Conservation (phyloP, 176 grass and related monocot species). For the Panicum miliaceum region DNA sequence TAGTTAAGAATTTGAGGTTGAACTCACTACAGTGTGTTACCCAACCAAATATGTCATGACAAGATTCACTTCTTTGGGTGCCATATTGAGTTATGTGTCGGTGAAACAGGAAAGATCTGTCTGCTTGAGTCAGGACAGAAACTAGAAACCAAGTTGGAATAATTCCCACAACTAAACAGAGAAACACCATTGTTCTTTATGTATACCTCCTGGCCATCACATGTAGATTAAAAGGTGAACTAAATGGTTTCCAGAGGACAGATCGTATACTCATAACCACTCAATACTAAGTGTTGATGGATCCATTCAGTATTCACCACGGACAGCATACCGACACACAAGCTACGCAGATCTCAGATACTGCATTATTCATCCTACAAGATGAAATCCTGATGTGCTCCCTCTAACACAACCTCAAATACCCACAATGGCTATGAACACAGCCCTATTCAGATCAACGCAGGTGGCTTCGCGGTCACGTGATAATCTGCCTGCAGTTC, state of each 20-base stretch:
- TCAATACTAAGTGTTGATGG: background rate
- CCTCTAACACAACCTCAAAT: background rate
- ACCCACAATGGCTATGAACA: background rate
- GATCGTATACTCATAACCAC: background rate
- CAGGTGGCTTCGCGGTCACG: background rate
- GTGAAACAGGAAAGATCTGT: background rate
- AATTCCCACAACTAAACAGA: background rate
- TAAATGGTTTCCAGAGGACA: background rate
- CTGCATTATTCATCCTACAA: background rate
- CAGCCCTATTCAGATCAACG: background rate
- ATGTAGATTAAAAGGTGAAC: background rate
- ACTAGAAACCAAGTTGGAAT: background rate
- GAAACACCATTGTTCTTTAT: background rate
- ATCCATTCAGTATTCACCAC: background rate
- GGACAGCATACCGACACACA: background rate
- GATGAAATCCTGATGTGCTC: background rate
- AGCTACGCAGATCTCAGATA: conserved; percentile 19
- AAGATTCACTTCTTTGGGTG: background rate
- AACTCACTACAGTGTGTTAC: background rate
- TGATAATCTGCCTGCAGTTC: background rate
- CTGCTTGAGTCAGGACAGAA: too few relatives aligned
- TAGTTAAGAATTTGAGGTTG: background rate
- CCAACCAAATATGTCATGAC: background rate
- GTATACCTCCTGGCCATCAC: too few relatives aligned
- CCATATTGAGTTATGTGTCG: background rate